Base-by-base conservation (phyloP, 2,329 filamentous ascomycete species). In the Elsinoe batatas region DNA sequence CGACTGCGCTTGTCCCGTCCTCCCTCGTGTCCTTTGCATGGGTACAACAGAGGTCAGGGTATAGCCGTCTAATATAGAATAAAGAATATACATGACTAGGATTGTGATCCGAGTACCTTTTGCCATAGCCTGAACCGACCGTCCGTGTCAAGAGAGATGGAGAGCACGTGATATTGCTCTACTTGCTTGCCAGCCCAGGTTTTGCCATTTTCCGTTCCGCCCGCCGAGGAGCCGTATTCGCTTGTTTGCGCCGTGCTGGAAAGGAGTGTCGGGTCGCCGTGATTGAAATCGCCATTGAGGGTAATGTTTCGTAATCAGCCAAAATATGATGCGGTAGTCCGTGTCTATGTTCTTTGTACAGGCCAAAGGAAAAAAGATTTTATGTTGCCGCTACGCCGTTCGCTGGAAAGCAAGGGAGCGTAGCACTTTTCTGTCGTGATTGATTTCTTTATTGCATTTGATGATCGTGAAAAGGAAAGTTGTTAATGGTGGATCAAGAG, bases 291-390 rank as follows among this genome's bases (percentile, higher is more conserved):
- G 26, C 26, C 26, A 7, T 30, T 30, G 26, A 30, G 26, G 26
- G 26, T 30, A 30, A 30, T 30, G 26, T 30, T 30, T 30, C 26
- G 26, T 30, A 30, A 30, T 30, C 26, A 30, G 26, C 26, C 26
- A 44, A 22, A 44, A 20, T 36, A 32, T 10, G 49, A 50, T 53
- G n/a, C 13, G 33, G 46, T 33, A 10, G 30, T 53, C 53, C 53
- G 37, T 44, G 53, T 44, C 53, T 55, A 37, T 55, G 30, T 47
- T 40, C 42, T 55, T 55, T 55, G 42, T 55, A 55, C 53, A 55
- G 32, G 26, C 32, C 44, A 38, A 51, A 30, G 26, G 47, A 26
- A 51, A 26, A 51, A 18, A 30, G 32, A 8, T 38, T 51, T 51
- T 38, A 30, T 18, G 47, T 36, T 51, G 33, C 47, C 47, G 44